Conservation (phyloP, 805 yeast genomes). For the Brettanomyces custersianus region DNA sequence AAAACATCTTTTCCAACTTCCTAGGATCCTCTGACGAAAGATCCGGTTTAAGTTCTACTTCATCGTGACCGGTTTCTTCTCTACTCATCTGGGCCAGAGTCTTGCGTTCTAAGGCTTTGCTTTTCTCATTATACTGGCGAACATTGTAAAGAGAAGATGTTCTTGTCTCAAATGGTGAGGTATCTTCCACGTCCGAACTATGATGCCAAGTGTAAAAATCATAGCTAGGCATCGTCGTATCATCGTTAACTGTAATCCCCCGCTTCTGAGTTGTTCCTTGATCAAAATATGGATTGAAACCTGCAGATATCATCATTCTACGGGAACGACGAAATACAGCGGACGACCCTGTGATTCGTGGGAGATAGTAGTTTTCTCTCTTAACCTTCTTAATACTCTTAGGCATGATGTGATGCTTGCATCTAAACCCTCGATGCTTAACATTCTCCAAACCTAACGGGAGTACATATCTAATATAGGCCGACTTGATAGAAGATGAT, state of each 20-base stretch:
- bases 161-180: conserved; percentile 28
- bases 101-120: conserved; percentile 30
- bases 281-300: conserved; percentile 42
- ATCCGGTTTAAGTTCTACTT: too few relatives aligned
- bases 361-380: conserved; percentile 11
- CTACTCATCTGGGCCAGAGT: conserved; percentile 14
- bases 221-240: conserved; percentile 28
- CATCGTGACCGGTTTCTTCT: conserved; percentile 12
- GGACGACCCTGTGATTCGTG: conserved; percentile 39
- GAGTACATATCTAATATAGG: conserved; percentile 39
- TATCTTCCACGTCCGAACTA: conserved; percentile 28
- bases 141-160: conserved; percentile 45
- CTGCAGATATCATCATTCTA: conserved; percentile 38
- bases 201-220: conserved; percentile 39
- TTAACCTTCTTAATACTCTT: background rate
- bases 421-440: conserved; percentile 8
- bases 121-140: conserved; percentile 51
- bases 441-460: conserved; percentile 13
- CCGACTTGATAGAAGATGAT: conserved; percentile 54
- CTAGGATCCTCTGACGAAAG: conserved; percentile 8
- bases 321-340: conserved; percentile 37
- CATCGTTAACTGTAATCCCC: conserved; percentile 27
- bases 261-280: conserved; percentile 35
- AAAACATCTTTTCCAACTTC: conserved; percentile 33
- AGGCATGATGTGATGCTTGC: conserved; percentile 5